Base-by-base conservation (phyloP, 306 rosid genomes). In the Casuarina glauca region DNA sequence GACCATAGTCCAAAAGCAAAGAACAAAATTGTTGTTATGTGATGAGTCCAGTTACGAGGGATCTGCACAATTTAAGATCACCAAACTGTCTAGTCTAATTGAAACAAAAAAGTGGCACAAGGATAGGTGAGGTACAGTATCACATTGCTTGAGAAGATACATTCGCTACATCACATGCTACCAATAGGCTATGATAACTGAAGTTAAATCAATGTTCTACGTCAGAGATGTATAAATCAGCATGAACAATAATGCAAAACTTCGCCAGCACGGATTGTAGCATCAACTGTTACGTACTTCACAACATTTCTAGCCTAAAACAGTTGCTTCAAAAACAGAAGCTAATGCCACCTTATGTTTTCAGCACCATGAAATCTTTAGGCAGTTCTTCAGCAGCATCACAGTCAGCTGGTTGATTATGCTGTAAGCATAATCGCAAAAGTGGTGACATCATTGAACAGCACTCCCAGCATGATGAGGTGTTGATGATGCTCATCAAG, bases 1-100 rank as follows among this genome's bases (percentile, higher is more conserved):
- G 97, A 93, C 98, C 97, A 95, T 36, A 95, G 58, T 39, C 98
- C 97, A 52, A 93, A 95, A 35, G 84, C 93, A 69, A 95, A 88
- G 89, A 95, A 95, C 85, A 95, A 85, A 52, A 91, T 15, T 74
- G 97, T 95, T 5, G 98, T 91, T 49, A 95, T 67, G 78, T 95
- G 90, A 86, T 95, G 97, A 86, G 89, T 78, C 96, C 93, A 91
- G 53, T 82, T 89, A 20, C 97, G 89, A 45, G 98, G 88, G 69
- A 95, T 83, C 98, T 95, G 88, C 84, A 87, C 6, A 52, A 82
- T 70, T 26, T 9, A 83, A 62, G 20, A 77, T 77, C 53, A 81
- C 17, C 36, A 51, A 73, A 36, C 19, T 36, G 19, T 20, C 7
- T 16, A 19, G 48, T 38, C 41, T 20, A 9, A 20, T 63, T 38